Conservation (phyloP, 1,139 yeast species). For the Candida pseudocylindracea region DNA sequence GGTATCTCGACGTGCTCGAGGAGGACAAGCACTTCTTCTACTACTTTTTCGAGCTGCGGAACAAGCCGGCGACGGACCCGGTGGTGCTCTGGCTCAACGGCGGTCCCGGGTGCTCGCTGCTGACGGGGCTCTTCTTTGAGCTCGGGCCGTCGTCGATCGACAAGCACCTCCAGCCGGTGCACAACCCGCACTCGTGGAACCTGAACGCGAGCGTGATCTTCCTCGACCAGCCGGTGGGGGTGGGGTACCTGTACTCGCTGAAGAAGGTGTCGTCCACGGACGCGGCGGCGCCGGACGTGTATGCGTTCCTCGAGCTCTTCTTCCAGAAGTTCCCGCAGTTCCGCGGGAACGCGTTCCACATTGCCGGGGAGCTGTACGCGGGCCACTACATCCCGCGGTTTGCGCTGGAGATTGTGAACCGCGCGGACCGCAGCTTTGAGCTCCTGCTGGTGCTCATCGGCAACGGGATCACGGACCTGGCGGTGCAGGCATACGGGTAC, state of each 20-base stretch:
- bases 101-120: slow-evolving; percentile 56
- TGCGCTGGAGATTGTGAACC: slow-evolving; percentile 2
- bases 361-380: slow-evolving; percentile 3
- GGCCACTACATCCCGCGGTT: slow-evolving; percentile 3
- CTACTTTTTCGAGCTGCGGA: slow-evolving; percentile 55
- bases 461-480: slow-evolving; percentile 3
- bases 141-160: slow-evolving; percentile 40
- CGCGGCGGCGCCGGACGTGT: slow-evolving; percentile 3
- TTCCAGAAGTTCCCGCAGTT: slow-evolving; percentile 3
- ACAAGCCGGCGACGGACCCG: slow-evolving; percentile 36
- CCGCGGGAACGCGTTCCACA: slow-evolving; percentile 2
- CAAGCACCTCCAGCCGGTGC: slow-evolving; percentile 22
- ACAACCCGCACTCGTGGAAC: slow-evolving; percentile 52
- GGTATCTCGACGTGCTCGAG: slow-evolving; percentile 32
- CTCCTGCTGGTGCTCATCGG: slow-evolving; percentile 8
- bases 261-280: slow-evolving; percentile 2
- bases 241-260: slow-evolving; percentile 3
- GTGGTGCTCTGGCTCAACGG: slow-evolving; percentile 53
- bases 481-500: slow-evolving; percentile 2
- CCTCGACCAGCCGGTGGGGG: slow-evolving; percentile 6
- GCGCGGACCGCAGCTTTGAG: slow-evolving; percentile 2
- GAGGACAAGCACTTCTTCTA: slow-evolving; percentile 59
- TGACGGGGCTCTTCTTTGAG: slow-evolving; percentile 46
- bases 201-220: slow-evolving; percentile 38
- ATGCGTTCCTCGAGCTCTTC: slow-evolving; percentile 3